Base-by-base conservation (phyloP, 2,329 filamentous ascomycete species). In the Davidsoniella eucalypti region DNA sequence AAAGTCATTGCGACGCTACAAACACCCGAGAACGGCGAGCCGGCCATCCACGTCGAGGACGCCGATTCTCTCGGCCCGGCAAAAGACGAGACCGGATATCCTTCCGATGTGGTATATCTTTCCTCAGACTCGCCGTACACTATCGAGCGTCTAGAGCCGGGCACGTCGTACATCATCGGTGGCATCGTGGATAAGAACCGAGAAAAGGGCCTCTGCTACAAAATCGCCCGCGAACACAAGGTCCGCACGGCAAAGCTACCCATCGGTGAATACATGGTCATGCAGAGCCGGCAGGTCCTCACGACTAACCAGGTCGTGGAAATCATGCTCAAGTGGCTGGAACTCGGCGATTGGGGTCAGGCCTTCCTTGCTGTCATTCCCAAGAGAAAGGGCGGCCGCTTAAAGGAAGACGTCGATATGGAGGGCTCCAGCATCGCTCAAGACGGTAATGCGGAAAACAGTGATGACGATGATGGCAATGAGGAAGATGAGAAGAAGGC, bases 271-370 rank as follows among this genome's bases (percentile, higher is more conserved):
- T 96, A 86, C 63, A 82, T 98, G 71, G 75, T 87, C 55, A 93
- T 98, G 84, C 75, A 81, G 51, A 88, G 83, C 58, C 78, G 92
- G 29, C 78, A 82, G 58, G 85, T 98, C 4, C 68, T 98, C 52
- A 82, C 90, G 3, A 95, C 90, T 6, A 98, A 96, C 61, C 92
- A 98, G 60, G 92, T 98, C 1, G 77, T 92, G 44, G 90, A 96
- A 65, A 96, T 98, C 55, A 94, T 98, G 86, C 67, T 94, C 43
- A 80, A 79, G 56, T 98, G 88, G 87, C 65, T 98, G 50, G 87
- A 95, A 64, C 78, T 77, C 45, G 85, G 84, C 2, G 84, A 96
- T 62, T 98, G 92, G 92, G 88, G 82, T 1, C 71, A 84, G 60
- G 88, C 92, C 0, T 98, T 98, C 62, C 67, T 88, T 65, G 73